Evolutionary conservation across 2,329 filamentous ascomycete genomes (phyloP).

Genomic region (Venturia effusa): DNA sequence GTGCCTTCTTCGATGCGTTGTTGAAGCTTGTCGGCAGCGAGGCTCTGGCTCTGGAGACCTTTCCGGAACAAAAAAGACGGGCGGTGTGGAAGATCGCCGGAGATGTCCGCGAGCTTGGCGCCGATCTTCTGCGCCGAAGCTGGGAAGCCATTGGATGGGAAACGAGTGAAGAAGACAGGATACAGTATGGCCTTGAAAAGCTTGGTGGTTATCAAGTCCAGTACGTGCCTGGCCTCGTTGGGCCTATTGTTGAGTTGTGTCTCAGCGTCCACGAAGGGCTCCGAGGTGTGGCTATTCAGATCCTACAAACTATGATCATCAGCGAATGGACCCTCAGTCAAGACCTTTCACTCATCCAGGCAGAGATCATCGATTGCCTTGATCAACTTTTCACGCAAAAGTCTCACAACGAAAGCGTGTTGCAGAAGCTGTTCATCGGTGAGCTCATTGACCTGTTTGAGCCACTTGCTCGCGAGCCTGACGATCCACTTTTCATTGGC

Average conservation of each 20-base stretch:
- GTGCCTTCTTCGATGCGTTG: constrained; percentile 79
- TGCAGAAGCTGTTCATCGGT: constrained; percentile 84
- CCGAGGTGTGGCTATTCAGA: constrained; percentile 79
- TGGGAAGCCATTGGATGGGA: constrained; percentile 99
- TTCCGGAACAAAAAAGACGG: constrained; percentile 89
- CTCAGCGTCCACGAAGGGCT: constrained; percentile 90
- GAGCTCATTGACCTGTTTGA: constrained; percentile 78
- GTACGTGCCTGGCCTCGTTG: constrained; percentile 86
- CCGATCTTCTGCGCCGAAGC: constrained; percentile 69
- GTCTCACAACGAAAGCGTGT: constrained; percentile 73
- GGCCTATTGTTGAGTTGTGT: constrained; percentile 85
- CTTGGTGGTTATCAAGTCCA: constrained; percentile 97
- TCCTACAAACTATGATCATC: constrained; percentile 95
- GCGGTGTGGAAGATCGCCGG: constrained; percentile 99
- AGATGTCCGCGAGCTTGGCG: constrained; percentile 85
- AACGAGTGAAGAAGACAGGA: constrained; percentile 65
- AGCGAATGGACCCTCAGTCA: constrained; percentile 96
- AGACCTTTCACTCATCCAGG: constrained; percentile 82
- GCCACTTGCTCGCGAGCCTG: constrained; percentile 51
- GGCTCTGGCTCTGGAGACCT: constrained; percentile 82
- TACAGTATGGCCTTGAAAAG: constrained; percentile 65
- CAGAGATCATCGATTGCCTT: constrained; percentile 90
- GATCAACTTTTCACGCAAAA: constrained; percentile 86
- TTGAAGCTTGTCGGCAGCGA: constrained; percentile 83
- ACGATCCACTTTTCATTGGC: constrained; percentile 65